phyloP scores from a whole-genome alignment of 73 alveolate species.

The Symbiodinium natans region DNA sequence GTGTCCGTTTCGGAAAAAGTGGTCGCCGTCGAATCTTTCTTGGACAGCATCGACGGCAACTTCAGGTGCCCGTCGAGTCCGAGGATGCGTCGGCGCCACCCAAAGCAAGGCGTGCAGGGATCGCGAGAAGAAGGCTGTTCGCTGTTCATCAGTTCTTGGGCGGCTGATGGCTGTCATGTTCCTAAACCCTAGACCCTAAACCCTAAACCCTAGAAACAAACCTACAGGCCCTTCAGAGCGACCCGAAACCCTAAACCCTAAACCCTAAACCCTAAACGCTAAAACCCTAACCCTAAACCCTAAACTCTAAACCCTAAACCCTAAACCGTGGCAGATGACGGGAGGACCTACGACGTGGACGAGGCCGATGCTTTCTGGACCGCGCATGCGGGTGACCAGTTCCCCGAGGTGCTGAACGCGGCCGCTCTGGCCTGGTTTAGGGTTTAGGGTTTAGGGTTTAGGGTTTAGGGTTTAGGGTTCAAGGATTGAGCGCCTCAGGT shows the following conservation, averaged over 20 bases:
- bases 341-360: conserved; percentile 89
- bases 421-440: background rate
- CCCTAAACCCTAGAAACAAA: background rate
- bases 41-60: too few species aligned
- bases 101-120: conserved; percentile 35
- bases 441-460: background rate
- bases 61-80: conserved; percentile 69
- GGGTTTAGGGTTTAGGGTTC: background rate
- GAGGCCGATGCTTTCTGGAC: conserved; percentile 81
- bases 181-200: background rate
- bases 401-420: conserved; percentile 66
- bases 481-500: background rate
- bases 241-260: too few species aligned
- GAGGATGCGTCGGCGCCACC: conserved; percentile 86
- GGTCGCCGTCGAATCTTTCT: too few species aligned
- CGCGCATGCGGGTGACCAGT: conserved; percentile 68
- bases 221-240: too few species aligned
- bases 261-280: too few species aligned
- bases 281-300: background rate
- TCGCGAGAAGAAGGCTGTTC: background rate
- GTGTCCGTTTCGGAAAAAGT: too few species aligned
- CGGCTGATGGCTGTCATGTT: too few species aligned
- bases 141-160: background rate
- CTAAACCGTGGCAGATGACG: background rate
- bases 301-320: background rate